A percentile compares a stretch with the other conserved stretches of the same genome.
These are phyloP conservation scores for Pisolithus thermaeus DNA, from an alignment of 1,284 basidiomycete genomes.

Conservation along the genomic window DNA sequence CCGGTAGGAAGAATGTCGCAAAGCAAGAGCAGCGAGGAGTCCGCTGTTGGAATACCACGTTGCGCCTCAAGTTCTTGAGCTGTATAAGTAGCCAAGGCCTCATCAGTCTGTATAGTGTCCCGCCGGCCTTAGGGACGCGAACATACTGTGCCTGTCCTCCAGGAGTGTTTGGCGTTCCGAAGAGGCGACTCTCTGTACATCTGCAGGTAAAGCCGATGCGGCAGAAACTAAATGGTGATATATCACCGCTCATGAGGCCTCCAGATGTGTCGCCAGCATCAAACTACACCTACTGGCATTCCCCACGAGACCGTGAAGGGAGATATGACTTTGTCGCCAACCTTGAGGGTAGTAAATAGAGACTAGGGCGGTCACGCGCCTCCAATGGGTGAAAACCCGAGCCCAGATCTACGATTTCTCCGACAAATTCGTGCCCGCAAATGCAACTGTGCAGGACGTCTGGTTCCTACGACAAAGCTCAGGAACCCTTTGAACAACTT, in stretches of 20 bases:
- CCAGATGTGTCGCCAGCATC: background rate
- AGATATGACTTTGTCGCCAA: slow-evolving; percentile 82
- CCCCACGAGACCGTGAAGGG: slow-evolving; percentile 83
- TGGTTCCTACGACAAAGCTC: background rate
- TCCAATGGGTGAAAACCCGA: slow-evolving; percentile 43
- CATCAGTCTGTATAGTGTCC: slow-evolving; percentile 67
- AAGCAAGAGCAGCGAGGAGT: slow-evolving; percentile 65
- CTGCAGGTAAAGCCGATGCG: slow-evolving; percentile 71
- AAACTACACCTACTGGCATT: slow-evolving; percentile 59
- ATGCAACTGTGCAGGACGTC: slow-evolving; percentile 39
- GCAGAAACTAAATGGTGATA: slow-evolving; percentile 52
- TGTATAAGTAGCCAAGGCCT: slow-evolving; percentile 34
- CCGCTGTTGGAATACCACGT: slow-evolving; percentile 39
- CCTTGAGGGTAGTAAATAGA: slow-evolving; percentile 64
- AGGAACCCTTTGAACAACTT: slow-evolving; percentile 6
- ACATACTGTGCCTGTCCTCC: slow-evolving; percentile 89
- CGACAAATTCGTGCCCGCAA: slow-evolving; percentile 82
- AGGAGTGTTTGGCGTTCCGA: slow-evolving; percentile 68
- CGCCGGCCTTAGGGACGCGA: slow-evolving; percentile 74
- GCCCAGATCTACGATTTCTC: slow-evolving; percentile 72
- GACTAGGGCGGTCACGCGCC: slow-evolving; percentile 44
- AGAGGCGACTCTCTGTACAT: slow-evolving; percentile 61
- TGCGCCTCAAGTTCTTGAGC: slow-evolving; percentile 26
- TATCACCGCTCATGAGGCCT: background rate
- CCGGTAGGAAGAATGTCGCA: slow-evolving; percentile 79